Conservation (phyloP, 2,329 filamentous ascomycete genomes). For the Bimuria novae-zelandiae region DNA sequence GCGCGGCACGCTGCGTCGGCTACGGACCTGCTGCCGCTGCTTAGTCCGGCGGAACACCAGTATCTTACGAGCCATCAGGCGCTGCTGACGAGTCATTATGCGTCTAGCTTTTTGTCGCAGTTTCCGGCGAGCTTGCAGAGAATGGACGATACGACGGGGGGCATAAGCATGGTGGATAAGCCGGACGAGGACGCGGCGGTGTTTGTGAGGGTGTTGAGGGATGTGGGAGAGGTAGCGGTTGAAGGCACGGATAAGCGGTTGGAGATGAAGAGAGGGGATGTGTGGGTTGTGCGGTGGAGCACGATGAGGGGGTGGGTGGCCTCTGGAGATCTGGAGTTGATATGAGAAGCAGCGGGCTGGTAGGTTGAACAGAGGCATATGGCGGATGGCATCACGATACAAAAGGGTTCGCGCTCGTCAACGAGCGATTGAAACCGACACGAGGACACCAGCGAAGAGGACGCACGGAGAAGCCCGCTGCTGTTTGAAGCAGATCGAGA, state of each 20-base stretch:
- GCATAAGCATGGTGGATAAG: constrained; percentile 87
- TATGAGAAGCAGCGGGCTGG: too few species aligned
- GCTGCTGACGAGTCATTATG: constrained; percentile 82
- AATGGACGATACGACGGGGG: constrained; percentile 87
- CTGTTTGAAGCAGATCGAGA: too few species aligned
- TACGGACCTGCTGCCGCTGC: constrained; percentile 53
- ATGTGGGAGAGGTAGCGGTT: constrained; percentile 60
- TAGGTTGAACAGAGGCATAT: background rate
- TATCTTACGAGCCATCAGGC: constrained; percentile 87
- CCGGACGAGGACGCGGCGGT: constrained; percentile 84
- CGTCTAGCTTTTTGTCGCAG: constrained; percentile 78
- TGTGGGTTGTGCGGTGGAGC: constrained; percentile 64
- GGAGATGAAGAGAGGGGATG: constrained; percentile 55
- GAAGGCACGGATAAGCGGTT: constrained; percentile 63
- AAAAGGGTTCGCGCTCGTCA: too few species aligned
- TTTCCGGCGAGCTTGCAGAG: constrained; percentile 82
- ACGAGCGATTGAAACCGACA: too few species aligned
- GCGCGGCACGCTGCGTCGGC: constrained; percentile 52
- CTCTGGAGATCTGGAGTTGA: constrained; percentile 73
- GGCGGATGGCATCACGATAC: background rate
- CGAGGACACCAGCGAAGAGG: too few species aligned
- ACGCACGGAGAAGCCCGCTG: too few species aligned
- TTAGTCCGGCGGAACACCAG: constrained; percentile 76
- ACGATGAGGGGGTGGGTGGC: constrained; percentile 66
- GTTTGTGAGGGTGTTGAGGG: constrained; percentile 74